These are phyloP conservation scores for Nosema muscidifuracis DNA, from an alignment of 371 early-diverging fungal genomes.

Conservation along the genomic window DNA sequence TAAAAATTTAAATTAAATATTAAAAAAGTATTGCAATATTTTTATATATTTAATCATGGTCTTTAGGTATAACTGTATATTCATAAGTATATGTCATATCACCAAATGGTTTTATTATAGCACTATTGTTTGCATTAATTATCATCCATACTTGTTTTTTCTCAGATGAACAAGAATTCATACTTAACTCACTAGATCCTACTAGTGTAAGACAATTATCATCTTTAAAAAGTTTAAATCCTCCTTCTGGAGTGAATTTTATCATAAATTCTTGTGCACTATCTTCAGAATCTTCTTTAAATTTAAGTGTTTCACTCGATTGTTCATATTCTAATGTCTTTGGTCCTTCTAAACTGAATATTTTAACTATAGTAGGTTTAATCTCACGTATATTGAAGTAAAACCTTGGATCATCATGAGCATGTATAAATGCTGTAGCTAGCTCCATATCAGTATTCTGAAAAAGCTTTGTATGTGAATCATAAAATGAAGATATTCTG, in stretches of 20 bases:
- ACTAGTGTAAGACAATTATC: neutral
- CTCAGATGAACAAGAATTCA: neutral
- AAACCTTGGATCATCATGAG: conserved; percentile 1
- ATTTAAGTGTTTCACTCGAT: neutral
- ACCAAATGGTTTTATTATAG: neutral
- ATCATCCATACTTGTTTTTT: neutral
- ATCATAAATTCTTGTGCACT: no score
- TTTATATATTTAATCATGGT: neutral
- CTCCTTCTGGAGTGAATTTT: neutral
- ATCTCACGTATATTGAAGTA: neutral
- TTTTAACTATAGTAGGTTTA: neutral
- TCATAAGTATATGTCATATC: neutral
- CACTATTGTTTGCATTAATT: neutral
- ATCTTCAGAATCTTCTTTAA: no score
- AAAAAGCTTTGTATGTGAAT: neutral
- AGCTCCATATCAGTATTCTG: neutral
- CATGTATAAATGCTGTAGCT: neutral
- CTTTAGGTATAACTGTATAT: no score
- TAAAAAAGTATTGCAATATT: neutral
- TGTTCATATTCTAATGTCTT: neutral
- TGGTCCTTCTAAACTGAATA: no score
- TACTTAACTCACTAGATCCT: neutral
- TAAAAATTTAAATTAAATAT: no score
- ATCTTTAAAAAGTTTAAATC: neutral
- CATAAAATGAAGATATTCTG: neutral